Evolutionary conservation across 345 rosid genomes (phyloP), one percentile per base, ranked within the genome.

Genomic region (Alliaria petiolata): DNA sequence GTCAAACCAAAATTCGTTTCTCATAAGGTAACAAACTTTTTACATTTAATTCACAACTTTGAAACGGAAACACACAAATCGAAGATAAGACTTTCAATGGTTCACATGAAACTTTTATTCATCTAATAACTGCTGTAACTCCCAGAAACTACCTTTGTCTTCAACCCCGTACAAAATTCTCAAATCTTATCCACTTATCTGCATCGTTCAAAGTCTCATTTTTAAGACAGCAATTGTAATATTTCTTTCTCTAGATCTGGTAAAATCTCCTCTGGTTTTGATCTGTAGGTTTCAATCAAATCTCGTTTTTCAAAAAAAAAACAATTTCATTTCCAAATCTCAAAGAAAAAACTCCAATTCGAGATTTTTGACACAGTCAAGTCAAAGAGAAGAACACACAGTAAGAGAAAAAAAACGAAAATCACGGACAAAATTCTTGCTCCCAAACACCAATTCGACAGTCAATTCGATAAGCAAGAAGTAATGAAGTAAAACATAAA

Each of bases 351-450:
- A 38, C 33, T 38, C 42, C 20, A 70, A 40, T 30, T 61, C 35
- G 17, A 51, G 36, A 31, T 39, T 53, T 49, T 40, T n/a, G 13
- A 70, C 61, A 50, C 26, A 51, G 53, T 51, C 45, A 62, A 40
- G 36, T 33, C 63, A 64, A 55, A 44, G 40, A 44, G 40, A 62
- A 33, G 46, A n/a, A n/a, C n/a, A n/a, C n/a, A n/a, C n/a, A n/a
- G n/a, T n/a, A n/a, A n/a, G n/a, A n/a, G n/a, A n/a, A 70, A 42
- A 38, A 1, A 42, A 31, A 11, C 6, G 14, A n/a, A 31, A 6
- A 46, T 40, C 78, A 67, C 67, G 73, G 71, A 33, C 62, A 7
- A 56, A 51, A 67, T 59, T n/a, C n/a, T n/a, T n/a, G n/a, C n/a
- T n/a, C n/a, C n/a, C n/a, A n/a, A n/a, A n/a, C n/a, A n/a, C n/a